Conservation (phyloP, 208 protist genomes). For the Borovskyia barvae region DNA sequence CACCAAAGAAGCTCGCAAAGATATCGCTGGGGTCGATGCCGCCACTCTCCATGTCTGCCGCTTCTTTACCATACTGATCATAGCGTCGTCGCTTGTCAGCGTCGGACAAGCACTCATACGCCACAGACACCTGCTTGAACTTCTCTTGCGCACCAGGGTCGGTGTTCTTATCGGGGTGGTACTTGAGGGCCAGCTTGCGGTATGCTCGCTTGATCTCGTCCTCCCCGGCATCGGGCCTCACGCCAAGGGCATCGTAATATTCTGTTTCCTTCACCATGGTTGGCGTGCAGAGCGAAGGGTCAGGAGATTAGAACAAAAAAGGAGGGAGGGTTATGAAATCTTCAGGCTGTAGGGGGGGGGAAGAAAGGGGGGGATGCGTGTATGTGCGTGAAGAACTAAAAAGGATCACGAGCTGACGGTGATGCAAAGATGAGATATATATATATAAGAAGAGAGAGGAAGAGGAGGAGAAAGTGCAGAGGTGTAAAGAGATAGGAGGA, state of each 20-base stretch:
- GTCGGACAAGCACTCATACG: conserved; percentile 98
- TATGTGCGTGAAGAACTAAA: neutral
- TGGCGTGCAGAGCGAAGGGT: conserved; percentile 3
- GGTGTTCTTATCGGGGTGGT: conserved; percentile 94
- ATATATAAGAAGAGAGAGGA: neutral
- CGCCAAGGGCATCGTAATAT: conserved; percentile 88
- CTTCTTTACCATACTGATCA: conserved; percentile 98
- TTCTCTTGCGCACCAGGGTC: conserved; percentile 86
- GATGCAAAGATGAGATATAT: too few species aligned
- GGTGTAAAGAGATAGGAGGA: too few species aligned
- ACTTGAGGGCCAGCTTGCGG: conserved; percentile 92
- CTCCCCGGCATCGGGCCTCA: conserved; percentile 71
- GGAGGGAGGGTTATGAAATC: neutral
- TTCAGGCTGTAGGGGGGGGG: neutral
- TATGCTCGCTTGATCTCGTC: conserved; percentile 94
- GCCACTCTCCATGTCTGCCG: conserved; percentile 91
- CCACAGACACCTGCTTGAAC: conserved; percentile 95
- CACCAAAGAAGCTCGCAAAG: conserved; percentile 91
- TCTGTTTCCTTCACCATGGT: conserved; percentile 93
- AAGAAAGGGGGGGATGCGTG: conserved; percentile 2
- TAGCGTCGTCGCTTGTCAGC: conserved; percentile 96
- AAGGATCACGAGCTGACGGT: too few species aligned
- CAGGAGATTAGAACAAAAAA: neutral
- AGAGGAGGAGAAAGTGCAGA: neutral
- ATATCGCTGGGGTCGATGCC: conserved; percentile 89